Base-by-base conservation (phyloP, 2,329 filamentous ascomycete species). In the Chaetomiaceae sp. region DNA sequence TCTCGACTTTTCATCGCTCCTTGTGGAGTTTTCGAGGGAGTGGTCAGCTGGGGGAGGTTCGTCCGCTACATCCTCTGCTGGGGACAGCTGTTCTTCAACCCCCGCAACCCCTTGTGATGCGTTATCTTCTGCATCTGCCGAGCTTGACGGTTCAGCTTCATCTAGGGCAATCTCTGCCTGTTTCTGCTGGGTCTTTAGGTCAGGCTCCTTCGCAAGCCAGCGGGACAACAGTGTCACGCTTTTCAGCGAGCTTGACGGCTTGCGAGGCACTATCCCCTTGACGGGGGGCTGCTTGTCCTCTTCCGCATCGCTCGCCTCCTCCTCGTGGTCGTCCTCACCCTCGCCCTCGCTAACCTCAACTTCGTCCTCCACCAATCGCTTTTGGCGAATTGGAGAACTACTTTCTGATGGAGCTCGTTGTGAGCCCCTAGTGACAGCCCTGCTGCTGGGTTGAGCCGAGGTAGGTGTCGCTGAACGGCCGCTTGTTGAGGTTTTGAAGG, bases 401-500 rank as follows among this genome's bases (percentile, higher is more conserved):
- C 37, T 19, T 17, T 49, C 47, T 8, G 53, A 37, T 23, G 57
- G n/a, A n/a, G n/a, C 40, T 34, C 41, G 49, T 19, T 41, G 44
- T 33, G 58, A 35, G 9, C 41, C 45, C 17, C 51, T 50, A 30
- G 51, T 48, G 31, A 25, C 19, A n/a, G 43, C 25, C 37, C 20
- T 34, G 23, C 16, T 51, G 16, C 40, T 52, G 47, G 25, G 17
- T 25, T 31, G 41, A 25, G 41, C 39, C 40, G 62, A 37, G 16
- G 53, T 40, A 23, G 60, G 57, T 54, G 63, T 70, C 16, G 67
- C 63, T 16, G 63, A 60, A n/a, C 66, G 68, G 40, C 59, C 64
- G 9, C 73, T 66, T 6, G 71, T 74, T 16, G 77, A 68, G 40
- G 80, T 79, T 62, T 81, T 85, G 57, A 81, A 82, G 5, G 73